These are phyloP conservation scores for Paracoccidioides lutzii DNA, from an alignment of 2,329 filamentous ascomycete genomes.

Conservation along the genomic window DNA sequence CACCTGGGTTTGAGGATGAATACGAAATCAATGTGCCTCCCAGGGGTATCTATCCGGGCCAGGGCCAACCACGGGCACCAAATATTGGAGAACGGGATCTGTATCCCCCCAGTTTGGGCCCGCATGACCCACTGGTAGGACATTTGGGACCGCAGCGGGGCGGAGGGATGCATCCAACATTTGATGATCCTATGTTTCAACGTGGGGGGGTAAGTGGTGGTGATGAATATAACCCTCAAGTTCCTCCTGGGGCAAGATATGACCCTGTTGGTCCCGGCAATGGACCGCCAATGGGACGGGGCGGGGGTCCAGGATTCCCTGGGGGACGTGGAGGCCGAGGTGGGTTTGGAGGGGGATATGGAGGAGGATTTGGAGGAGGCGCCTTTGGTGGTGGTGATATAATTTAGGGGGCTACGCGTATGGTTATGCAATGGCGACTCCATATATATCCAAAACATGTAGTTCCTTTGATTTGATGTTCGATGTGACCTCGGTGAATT, in stretches of 20 bases:
- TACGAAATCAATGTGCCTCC: conserved; percentile 64
- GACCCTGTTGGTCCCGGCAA: conserved; percentile 70
- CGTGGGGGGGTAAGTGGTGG: conserved; percentile 44
- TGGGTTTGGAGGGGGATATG: conserved; percentile 41
- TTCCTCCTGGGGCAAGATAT: conserved; percentile 79
- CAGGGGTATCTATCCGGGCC: conserved; percentile 33
- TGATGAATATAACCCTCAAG: conserved; percentile 52
- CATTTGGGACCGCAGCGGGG: conserved; percentile 51
- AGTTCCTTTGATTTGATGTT: too few species aligned
- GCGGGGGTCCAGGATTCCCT: conserved; percentile 33
- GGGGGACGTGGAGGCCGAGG: conserved; percentile 37
- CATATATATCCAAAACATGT: too few species aligned
- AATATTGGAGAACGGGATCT: conserved; percentile 77
- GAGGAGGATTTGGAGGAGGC: conserved; percentile 31
- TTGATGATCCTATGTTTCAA: conserved; percentile 77
- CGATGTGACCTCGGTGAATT: too few species aligned
- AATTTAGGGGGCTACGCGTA: conserved; percentile 19
- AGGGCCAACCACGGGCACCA: conserved; percentile 44
- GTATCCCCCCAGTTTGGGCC: conserved; percentile 74
- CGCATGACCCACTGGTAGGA: conserved; percentile 65
- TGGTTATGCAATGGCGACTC: background rate
- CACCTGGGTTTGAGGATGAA: conserved; percentile 88
- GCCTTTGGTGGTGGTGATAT: conserved; percentile 29
- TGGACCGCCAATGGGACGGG: conserved; percentile 35
- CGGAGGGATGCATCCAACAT: conserved; percentile 90